These are phyloP conservation scores for Coniochaeta prunicola DNA, from an alignment of 2,329 filamentous ascomycete genomes.

Conservation along the genomic window DNA sequence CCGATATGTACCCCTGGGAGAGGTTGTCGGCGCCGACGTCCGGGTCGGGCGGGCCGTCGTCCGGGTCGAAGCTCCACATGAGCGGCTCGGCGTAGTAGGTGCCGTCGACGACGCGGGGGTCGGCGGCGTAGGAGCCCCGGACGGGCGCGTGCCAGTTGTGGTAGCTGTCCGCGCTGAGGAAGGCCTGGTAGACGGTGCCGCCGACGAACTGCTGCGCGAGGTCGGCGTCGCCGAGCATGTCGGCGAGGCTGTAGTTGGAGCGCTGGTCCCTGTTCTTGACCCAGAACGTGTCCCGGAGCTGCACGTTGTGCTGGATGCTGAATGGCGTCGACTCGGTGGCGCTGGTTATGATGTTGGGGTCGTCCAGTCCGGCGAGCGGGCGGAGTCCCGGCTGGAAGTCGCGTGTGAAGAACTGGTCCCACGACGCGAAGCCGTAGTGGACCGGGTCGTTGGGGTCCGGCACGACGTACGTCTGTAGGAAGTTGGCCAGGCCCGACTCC, in stretches of 20 bases:
- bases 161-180: conserved; percentile 59
- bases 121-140: conserved; percentile 49
- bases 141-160: conserved; percentile 69
- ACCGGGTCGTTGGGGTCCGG: conserved; percentile 42
- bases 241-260: conserved; percentile 58
- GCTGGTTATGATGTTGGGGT: conserved; percentile 49
- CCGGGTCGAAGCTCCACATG: conserved; percentile 9
- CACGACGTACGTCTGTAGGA: conserved; percentile 58
- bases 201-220: conserved; percentile 48
- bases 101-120: conserved; percentile 51
- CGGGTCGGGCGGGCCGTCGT: conserved; percentile 19
- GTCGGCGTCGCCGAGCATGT: conserved; percentile 55
- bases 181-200: conserved; percentile 65
- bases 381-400: conserved; percentile 44
- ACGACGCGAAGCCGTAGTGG: conserved; percentile 56
- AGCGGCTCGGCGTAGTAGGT: conserved; percentile 60
- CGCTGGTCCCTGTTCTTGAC: too few species aligned
- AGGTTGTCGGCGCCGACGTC: conserved; percentile 33
- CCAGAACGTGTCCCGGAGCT: conserved; percentile 57
- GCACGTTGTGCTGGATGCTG: conserved; percentile 40
- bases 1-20: conserved; percentile 59
- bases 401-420: conserved; percentile 64
- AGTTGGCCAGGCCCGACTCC: too few species aligned
- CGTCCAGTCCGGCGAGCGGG: conserved; percentile 48
- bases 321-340: conserved; percentile 58